Conservation (phyloP, 495 filamentous ascomycete genomes). For the Lindgomyces ingoldianus region DNA sequence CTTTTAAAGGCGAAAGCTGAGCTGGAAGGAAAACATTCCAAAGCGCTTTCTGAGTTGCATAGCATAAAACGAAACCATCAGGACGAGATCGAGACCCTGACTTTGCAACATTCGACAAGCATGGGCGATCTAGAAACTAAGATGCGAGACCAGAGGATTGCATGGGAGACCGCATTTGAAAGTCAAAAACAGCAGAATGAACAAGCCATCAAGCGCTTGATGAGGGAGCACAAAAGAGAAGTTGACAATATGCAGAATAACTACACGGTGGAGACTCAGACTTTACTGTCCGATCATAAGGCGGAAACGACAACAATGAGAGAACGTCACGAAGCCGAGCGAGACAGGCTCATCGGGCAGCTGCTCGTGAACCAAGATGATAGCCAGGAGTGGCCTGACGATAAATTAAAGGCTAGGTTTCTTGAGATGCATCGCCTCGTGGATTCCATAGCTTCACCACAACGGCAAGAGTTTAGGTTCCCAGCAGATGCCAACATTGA, state of each 20-base stretch:
- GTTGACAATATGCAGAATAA: background rate
- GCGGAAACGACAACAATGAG: too few species aligned
- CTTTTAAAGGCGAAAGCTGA: background rate
- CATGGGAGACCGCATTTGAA: background rate
- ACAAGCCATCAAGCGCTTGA: background rate
- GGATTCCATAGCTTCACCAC: conserved; percentile 27
- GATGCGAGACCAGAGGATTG: background rate
- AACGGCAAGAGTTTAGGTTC: conserved; percentile 22
- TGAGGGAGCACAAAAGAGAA: background rate
- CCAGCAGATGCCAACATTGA: conserved; percentile 1
- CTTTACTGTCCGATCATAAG: too few species aligned
- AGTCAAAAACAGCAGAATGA: background rate
- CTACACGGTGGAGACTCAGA: background rate
- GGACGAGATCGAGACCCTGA: background rate
- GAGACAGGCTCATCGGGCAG: conserved; percentile 33
- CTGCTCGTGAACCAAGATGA: conserved; percentile 43
- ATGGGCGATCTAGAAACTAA: background rate
- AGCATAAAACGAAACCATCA: background rate
- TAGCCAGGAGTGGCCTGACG: conserved; percentile 41
- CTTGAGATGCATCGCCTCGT: conserved; percentile 36
- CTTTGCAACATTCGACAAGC: background rate
- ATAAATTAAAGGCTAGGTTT: conserved; percentile 40
- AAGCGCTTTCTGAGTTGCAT: background rate
- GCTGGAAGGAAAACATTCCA: background rate
- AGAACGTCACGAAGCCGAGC: background rate